Conservation (phyloP, 2,329 filamentous ascomycete species). For the Fusarium graminum region DNA sequence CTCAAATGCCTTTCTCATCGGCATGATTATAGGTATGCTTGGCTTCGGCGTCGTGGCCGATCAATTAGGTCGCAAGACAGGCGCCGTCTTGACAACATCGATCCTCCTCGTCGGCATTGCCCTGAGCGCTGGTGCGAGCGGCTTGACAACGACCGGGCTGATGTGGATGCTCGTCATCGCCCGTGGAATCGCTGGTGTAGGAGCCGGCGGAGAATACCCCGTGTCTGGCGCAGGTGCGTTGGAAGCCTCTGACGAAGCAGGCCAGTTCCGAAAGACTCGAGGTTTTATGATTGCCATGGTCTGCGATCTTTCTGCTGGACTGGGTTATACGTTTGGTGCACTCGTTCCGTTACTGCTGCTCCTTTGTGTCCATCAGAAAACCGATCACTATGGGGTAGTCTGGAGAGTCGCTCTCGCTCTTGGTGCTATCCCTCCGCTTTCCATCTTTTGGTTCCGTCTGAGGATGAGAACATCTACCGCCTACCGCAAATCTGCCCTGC, state of each 20-base stretch:
- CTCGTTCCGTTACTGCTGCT: not conserved
- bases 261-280: slow-evolving; percentile 15
- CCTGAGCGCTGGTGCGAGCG: slow-evolving; percentile 1
- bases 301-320: slow-evolving; percentile 1
- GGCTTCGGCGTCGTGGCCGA: slow-evolving; percentile 16
- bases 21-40: slow-evolving; percentile 10
- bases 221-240: slow-evolving; percentile 6
- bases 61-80: slow-evolving; percentile 18
- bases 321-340: slow-evolving; percentile 15
- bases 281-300: slow-evolving; percentile 27
- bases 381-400: not conserved
- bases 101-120: slow-evolving; percentile 13
- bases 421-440: slow-evolving; percentile 5
- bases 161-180: slow-evolving; percentile 25
- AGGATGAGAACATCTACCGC: slow-evolving; percentile 13
- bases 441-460: slow-evolving; percentile 20
- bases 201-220: slow-evolving; percentile 15
- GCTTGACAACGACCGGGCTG: not conserved
- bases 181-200: slow-evolving; percentile 15
- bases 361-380: not conserved
- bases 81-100: not conserved
- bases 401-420: slow-evolving; percentile 2
- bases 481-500: slow-evolving; percentile 11
- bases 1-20: slow-evolving; percentile 10
- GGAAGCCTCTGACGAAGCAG: slow-evolving; percentile 10